Evolutionary conservation across 179 eudicot genomes (phyloP).

Genomic region (Beta lomatogona): DNA sequence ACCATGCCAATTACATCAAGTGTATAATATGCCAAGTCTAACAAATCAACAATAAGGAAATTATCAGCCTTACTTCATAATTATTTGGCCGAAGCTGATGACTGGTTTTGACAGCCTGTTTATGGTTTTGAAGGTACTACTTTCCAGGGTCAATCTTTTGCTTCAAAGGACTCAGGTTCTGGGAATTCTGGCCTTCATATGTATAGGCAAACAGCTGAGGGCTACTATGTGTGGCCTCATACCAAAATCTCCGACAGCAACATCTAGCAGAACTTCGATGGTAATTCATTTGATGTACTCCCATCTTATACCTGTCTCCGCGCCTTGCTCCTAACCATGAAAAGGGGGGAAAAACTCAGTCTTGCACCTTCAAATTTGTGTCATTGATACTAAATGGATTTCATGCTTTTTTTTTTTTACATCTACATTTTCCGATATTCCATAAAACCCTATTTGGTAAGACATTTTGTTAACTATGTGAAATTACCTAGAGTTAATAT

Average conservation of each 20-base stretch:
- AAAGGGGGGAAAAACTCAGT: not conserved
- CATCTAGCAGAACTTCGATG: slow-evolving; percentile 74
- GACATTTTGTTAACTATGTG: no score
- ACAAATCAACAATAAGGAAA: not conserved
- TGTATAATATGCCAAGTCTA: not conserved
- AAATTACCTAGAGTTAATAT: not conserved
- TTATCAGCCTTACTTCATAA: not conserved
- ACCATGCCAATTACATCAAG: not conserved
- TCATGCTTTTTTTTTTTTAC: not conserved
- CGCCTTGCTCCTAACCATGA: not conserved
- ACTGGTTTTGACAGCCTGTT: slow-evolving; percentile 16
- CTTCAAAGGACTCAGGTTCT: slow-evolving; percentile 41
- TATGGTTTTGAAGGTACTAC: slow-evolving; percentile 57
- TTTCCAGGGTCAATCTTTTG: slow-evolving; percentile 77
- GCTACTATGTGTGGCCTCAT: slow-evolving; percentile 90
- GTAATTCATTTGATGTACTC: slow-evolving; percentile 37
- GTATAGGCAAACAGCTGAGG: slow-evolving; percentile 76
- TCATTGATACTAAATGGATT: not conserved
- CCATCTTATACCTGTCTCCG: not conserved
- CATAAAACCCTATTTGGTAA: not conserved
- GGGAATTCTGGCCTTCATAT: slow-evolving; percentile 55
- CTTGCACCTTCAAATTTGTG: not conserved
- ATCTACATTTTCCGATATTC: not conserved
- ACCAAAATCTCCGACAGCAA: slow-evolving; percentile 82
- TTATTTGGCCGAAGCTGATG: not conserved